Evolutionary conservation across 139 green algal genomes (phyloP), one percentile per base, ranked within the genome.

Genomic region (Chlorella ohadii): DNA sequence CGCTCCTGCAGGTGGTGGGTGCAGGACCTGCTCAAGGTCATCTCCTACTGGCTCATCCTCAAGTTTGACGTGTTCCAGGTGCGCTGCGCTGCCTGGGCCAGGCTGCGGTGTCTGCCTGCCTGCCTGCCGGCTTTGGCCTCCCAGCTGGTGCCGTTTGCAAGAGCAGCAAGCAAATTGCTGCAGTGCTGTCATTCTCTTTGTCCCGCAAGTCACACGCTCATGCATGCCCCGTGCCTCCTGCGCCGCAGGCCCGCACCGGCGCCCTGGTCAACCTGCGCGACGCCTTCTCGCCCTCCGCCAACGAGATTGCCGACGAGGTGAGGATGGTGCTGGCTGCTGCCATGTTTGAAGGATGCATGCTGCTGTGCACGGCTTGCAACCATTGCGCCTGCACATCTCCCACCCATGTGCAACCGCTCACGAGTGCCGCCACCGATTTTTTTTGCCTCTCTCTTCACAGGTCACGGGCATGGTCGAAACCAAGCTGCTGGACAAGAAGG

Each of bases 21-120:
- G 31, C 95, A 97, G 85, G 93, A 96, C 88, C 55, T 67, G 12
- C 51, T 84, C 70, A 96, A 96, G 90, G 88, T 94, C n/a, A 28
- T 67, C 15, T 38, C 74, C 74, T 94, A 94, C 88, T 84, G 39
- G 47, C 15, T 94, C 41, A 67, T 95, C 75, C 84, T 85, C 86
- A 91, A 89, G 70, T 93, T 86, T 78, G 85, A 96, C 87, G 73
- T 96, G 47, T 96, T 96, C 84, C 73, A 87, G 73, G 66, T 68
- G 41, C 9, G 78, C n/a, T n/a, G n/a, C n/a, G n/a, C n/a, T n/a
- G n/a, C n/a, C n/a, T n/a, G n/a, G n/a, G n/a, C n/a, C n/a, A n/a
- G n/a, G n/a, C n/a, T n/a, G n/a, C n/a, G n/a, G n/a, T n/a, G n/a
- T n/a, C n/a, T n/a, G n/a, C n/a, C n/a, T n/a, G n/a, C n/a, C n/a